Conservation (phyloP, 495 filamentous ascomycete genomes). For the Neurospora tetraspora region DNA sequence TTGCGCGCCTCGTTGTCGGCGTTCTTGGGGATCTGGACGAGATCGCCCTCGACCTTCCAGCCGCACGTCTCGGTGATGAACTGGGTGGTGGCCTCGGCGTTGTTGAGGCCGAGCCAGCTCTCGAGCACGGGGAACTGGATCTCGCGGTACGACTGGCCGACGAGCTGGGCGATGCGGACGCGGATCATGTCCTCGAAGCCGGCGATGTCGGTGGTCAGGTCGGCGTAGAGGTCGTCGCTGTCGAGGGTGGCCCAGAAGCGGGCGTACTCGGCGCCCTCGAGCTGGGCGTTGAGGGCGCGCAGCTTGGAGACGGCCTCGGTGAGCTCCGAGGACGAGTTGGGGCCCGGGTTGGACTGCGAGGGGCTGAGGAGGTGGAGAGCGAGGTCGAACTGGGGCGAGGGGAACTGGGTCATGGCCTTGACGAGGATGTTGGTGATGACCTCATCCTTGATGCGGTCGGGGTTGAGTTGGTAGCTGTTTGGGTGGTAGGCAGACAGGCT, state of each 20-base stretch:
- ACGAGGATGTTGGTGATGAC: constrained; percentile 97
- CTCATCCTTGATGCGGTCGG: constrained; percentile 92
- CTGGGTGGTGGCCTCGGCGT: constrained; percentile 61
- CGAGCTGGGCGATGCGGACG: constrained; percentile 78
- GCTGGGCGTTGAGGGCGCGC: constrained; percentile 67
- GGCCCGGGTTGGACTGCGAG: constrained; percentile 26
- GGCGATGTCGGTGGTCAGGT: constrained; percentile 83
- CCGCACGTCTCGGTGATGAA: constrained; percentile 78
- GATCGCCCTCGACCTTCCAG: constrained; percentile 59
- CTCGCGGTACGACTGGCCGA: constrained; percentile 81
- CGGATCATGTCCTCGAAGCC: constrained; percentile 97
- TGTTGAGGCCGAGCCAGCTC: constrained; percentile 74
- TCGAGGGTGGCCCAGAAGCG: constrained; percentile 91
- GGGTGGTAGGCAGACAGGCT: background rate
- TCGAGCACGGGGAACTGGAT: constrained; percentile 67
- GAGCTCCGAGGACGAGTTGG: constrained; percentile 46
- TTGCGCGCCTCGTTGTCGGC: constrained; percentile 98
- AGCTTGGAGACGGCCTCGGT: constrained; percentile 87
- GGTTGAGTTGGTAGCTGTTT: constrained; percentile 97
- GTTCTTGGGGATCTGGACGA: constrained; percentile 70
- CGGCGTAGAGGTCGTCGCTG: constrained; percentile 90
- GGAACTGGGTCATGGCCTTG: constrained; percentile 96
- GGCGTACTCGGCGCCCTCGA: constrained; percentile 76
- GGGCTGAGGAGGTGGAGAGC: constrained; percentile 78
- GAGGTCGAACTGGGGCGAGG: constrained; percentile 88